Evolutionary conservation across 2,329 filamentous ascomycete species (phyloP).

Genomic region (Fusarium fujikuroi): DNA sequence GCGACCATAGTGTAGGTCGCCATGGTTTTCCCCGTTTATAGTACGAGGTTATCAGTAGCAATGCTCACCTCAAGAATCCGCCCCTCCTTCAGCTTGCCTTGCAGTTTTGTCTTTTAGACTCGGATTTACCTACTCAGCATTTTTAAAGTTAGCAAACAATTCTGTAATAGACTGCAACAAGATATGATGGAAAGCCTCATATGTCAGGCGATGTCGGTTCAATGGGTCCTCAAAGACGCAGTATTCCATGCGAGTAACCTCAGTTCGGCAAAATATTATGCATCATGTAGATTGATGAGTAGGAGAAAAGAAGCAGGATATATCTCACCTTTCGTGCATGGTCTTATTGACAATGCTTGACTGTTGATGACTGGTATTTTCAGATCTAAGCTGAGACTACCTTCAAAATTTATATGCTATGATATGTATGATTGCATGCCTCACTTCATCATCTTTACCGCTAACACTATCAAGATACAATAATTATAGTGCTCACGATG

Average conservation of each 20-base stretch:
- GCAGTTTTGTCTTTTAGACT: background rate
- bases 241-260: constrained; percentile 5
- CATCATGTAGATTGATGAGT: background rate
- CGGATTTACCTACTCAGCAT: background rate
- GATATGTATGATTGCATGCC: rapidly evolving
- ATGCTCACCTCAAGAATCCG: no score
- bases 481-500: background rate
- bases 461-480: rapidly evolving
- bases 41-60: background rate
- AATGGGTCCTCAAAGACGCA: constrained; percentile 23
- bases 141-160: background rate
- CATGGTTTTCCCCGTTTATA: no score
- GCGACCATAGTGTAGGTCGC: rapidly evolving
- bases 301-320: rapidly evolving
- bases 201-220: constrained; percentile 27
- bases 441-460: rapidly evolving
- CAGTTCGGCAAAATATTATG: constrained; percentile 30
- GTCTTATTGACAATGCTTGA: rapidly evolving
- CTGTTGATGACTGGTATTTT: no score
- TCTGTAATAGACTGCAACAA: background rate
- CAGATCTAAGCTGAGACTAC: background rate
- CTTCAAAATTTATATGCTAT: background rate
- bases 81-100: rapidly evolving
- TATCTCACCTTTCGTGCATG: background rate
- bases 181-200: background rate